Evolutionary conservation across 1,284 basidiomycete species (phyloP).

Genomic region (Sanghuangporus baumii): DNA sequence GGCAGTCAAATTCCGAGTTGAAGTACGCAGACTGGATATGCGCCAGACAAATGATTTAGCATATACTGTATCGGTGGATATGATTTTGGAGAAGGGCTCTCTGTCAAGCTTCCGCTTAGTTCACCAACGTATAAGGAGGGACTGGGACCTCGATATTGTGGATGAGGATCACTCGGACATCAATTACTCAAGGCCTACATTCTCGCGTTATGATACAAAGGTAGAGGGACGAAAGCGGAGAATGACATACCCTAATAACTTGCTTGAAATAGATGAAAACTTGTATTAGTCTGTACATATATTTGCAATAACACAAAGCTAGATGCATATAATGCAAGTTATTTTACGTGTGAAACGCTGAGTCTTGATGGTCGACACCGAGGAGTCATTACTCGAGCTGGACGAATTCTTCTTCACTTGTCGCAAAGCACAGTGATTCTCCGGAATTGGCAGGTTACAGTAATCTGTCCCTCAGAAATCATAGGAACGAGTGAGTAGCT

Average conservation of each 20-base stretch:
- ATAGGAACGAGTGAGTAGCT: too few relatives aligned
- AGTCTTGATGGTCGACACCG: too few relatives aligned
- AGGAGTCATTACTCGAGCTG: too few relatives aligned
- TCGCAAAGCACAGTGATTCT: too few relatives aligned
- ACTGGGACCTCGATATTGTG: constrained; percentile 62
- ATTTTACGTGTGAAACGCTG: too few relatives aligned
- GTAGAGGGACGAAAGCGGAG: not conserved
- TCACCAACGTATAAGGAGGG: constrained; percentile 58
- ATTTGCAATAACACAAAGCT: not conserved
- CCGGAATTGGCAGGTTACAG: too few relatives aligned
- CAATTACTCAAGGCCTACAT: not conserved
- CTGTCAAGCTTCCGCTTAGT: constrained; percentile 73
- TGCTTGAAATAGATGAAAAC: not conserved
- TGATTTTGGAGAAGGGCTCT: constrained; percentile 85
- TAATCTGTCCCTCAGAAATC: too few relatives aligned
- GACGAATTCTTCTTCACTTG: too few relatives aligned
- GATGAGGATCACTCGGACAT: not conserved
- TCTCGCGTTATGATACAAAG: not conserved
- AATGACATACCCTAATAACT: not conserved
- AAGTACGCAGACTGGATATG: constrained; percentile 47
- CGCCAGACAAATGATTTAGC: constrained; percentile 39
- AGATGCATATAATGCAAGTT: not conserved
- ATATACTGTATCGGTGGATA: constrained; percentile 51
- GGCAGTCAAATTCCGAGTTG: constrained; percentile 72
- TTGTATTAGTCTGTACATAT: not conserved